Evolutionary conservation across 352 stramenopile genomes (phyloP).

Genomic region (Phytophthora fragariaefolia): DNA sequence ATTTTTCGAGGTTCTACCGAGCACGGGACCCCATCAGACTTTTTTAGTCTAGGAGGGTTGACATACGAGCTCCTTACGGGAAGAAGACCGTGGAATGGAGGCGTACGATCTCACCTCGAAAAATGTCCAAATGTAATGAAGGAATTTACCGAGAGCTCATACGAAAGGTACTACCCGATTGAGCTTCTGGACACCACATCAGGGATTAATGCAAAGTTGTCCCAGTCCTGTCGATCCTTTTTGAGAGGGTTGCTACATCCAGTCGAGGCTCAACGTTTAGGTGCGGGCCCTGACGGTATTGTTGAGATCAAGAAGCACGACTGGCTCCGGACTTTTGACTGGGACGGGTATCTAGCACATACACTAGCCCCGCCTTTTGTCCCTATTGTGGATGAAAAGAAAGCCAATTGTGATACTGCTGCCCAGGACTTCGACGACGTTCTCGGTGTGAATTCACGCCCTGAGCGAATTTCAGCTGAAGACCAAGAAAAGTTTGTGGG

Average conservation of each 20-base stretch:
- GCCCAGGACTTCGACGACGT: constrained; percentile 73
- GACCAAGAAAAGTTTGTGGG: constrained; percentile 59
- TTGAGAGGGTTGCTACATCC: constrained; percentile 62
- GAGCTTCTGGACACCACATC: constrained; percentile 48
- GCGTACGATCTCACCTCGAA: constrained; percentile 43
- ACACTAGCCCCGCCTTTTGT: constrained; percentile 51
- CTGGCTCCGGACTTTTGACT: constrained; percentile 67
- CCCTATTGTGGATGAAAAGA: constrained; percentile 61
- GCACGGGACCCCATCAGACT: constrained; percentile 65
- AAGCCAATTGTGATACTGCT: constrained; percentile 71
- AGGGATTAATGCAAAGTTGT: constrained; percentile 29
- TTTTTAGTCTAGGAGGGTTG: constrained; percentile 72
- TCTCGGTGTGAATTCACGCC: constrained; percentile 46
- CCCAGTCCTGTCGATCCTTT: constrained; percentile 44
- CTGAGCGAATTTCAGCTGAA: constrained; percentile 42
- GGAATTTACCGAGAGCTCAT: constrained; percentile 32
- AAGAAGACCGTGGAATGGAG: constrained; percentile 50
- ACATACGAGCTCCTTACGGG: constrained; percentile 59
- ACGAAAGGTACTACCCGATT: constrained; percentile 58
- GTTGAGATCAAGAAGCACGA: constrained; percentile 59
- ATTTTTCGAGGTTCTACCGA: constrained; percentile 61
- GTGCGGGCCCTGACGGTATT: constrained; percentile 30
- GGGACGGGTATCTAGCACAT: constrained; percentile 47
- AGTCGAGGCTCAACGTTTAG: constrained; percentile 49
- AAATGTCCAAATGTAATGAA: constrained; percentile 35